Evolutionary conservation across 2,329 filamentous ascomycete species (phyloP).

Genomic region (Diaporthe ilicicola): DNA sequence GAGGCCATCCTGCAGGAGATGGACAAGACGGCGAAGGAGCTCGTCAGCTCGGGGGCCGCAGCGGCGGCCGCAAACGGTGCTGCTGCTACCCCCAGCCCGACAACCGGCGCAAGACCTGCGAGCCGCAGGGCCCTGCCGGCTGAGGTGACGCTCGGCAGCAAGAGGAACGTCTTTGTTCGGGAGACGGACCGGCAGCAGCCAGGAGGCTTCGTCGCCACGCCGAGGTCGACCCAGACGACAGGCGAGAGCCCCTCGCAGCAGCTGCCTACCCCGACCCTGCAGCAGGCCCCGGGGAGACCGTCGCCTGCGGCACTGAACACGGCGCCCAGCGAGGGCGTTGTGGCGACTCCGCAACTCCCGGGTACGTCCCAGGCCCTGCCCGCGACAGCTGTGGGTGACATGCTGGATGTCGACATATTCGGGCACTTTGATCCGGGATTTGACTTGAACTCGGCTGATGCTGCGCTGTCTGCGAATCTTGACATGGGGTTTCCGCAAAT

Average conservation of each 20-base stretch:
- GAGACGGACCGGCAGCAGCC: neutral
- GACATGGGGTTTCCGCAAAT: slow-evolving; percentile 63
- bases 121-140: slow-evolving; percentile 36
- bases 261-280: neutral
- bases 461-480: slow-evolving; percentile 62
- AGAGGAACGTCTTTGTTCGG: neutral
- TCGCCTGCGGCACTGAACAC: neutral
- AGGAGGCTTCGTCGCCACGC: neutral
- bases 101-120: neutral
- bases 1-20: slow-evolving; percentile 65
- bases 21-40: slow-evolving; percentile 59
- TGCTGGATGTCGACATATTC: slow-evolving; percentile 62
- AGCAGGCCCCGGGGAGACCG: neutral
- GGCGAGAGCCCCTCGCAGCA: neutral
- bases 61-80: slow-evolving; percentile 27
- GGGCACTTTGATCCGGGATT: slow-evolving; percentile 64
- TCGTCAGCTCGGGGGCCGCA: slow-evolving; percentile 38
- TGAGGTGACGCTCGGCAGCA: neutral
- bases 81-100: neutral
- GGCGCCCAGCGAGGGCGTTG: neutral
- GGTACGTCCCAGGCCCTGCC: slow-evolving; percentile 22
- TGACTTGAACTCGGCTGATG: slow-evolving; percentile 61
- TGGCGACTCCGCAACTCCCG: neutral
- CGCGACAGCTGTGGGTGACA: slow-evolving; percentile 35
- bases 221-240: neutral